Evolutionary conservation across 106 monocot species (phyloP).

Genomic region (Dendrobium chrysotoxum): DNA sequence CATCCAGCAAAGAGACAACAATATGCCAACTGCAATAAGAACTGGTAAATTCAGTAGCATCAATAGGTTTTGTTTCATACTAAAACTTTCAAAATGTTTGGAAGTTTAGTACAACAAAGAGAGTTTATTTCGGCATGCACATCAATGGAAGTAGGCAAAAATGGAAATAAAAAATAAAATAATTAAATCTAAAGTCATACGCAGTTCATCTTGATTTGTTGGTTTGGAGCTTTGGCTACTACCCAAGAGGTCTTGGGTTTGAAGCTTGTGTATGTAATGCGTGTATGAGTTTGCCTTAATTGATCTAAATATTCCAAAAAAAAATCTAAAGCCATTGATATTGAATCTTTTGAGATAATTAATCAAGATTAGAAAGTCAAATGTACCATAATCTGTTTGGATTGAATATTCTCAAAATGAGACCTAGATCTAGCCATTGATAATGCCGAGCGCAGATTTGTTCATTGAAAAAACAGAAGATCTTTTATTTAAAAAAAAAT

Average conservation of each 20-base stretch:
- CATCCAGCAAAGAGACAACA: constrained; percentile 38
- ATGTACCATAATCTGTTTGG: not conserved
- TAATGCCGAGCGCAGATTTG: too few species aligned
- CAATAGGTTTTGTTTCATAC: not conserved
- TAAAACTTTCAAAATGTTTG: not conserved
- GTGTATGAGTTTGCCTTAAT: too few species aligned
- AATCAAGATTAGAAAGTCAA: not conserved
- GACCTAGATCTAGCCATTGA: not conserved
- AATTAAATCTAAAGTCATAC: not conserved
- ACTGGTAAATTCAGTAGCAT: not conserved
- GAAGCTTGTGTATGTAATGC: too few species aligned
- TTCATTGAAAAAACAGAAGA: not conserved
- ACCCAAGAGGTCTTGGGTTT: too few species aligned
- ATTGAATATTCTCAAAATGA: not conserved
- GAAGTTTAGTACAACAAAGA: not conserved
- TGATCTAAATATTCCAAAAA: too few species aligned
- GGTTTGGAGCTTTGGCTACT: too few species aligned
- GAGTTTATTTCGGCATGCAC: not conserved
- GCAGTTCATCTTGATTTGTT: too few species aligned
- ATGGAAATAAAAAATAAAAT: not conserved
- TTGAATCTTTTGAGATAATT: not conserved
- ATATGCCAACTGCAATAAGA: constrained; percentile 63
- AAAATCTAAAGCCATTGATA: not conserved
- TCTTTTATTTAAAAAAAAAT: not conserved
- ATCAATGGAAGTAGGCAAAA: not conserved